These are phyloP conservation scores for Trichomonas gallinae DNA, from an alignment of 208 protist species.

Conservation along the genomic window DNA sequence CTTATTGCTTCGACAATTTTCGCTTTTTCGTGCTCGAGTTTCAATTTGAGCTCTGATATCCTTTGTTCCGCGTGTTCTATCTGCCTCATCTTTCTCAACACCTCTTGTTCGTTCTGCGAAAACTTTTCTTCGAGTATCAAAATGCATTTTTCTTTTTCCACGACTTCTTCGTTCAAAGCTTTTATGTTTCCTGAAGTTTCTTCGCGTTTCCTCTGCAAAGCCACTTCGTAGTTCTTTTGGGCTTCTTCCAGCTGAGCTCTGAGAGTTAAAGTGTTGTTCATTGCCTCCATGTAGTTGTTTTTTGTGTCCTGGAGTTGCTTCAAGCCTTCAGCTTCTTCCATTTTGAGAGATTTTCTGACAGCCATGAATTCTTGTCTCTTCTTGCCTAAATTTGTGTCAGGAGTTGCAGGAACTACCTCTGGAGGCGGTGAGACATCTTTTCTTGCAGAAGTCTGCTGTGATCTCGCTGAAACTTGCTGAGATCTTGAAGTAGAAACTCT, in stretches of 20 bases:
- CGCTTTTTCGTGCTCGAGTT: not conserved
- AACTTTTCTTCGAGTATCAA: not conserved
- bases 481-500: not conserved
- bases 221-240: not conserved
- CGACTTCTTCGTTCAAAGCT: not conserved
- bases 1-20: not conserved
- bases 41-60: not conserved
- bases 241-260: not conserved
- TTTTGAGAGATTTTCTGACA: not conserved
- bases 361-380: not conserved
- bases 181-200: not conserved
- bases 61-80: not conserved
- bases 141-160: not conserved
- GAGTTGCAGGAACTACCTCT: no score
- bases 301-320: not conserved
- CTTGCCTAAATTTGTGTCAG: not conserved
- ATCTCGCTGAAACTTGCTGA: not conserved
- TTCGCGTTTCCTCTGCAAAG: not conserved
- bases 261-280: not conserved
- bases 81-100: not conserved
- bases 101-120: not conserved
- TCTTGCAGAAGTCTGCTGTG: no score
- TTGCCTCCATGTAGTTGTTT: not conserved
- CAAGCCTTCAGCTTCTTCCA: not conserved
- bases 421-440: not conserved